Evolutionary conservation across 2,329 filamentous ascomycete genomes (phyloP).

Genomic region (Neonectria coccinea): DNA sequence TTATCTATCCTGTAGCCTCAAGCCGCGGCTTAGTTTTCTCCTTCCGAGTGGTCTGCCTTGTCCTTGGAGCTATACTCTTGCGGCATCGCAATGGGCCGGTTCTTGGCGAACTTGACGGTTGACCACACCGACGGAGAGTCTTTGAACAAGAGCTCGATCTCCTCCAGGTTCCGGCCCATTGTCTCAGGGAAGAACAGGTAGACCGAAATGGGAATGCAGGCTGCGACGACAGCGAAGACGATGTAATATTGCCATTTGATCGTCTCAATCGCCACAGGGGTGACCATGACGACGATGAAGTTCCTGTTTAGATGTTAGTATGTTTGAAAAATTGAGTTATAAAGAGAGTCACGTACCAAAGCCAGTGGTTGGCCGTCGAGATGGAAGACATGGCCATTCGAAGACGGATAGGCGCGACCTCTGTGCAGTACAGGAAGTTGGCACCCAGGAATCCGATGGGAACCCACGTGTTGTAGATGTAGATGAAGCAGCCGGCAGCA

Average conservation of each 20-base stretch:
- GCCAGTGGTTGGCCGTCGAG: constrained; percentile 57
- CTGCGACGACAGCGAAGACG: constrained; percentile 58
- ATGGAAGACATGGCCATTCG: constrained; percentile 60
- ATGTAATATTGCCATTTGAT: constrained; percentile 62
- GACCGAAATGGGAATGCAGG: constrained; percentile 56
- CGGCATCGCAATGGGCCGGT: constrained; percentile 48
- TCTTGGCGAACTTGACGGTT: constrained; percentile 54
- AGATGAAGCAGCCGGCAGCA: constrained; percentile 60
- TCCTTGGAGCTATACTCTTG: constrained; percentile 47
- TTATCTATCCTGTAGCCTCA: no score
- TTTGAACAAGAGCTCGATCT: constrained; percentile 57
- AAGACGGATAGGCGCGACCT: constrained; percentile 61
- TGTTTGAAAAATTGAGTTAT: background rate
- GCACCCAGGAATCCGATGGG: constrained; percentile 72
- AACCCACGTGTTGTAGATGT: constrained; percentile 75
- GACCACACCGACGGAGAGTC: constrained; percentile 52
- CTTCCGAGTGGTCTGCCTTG: constrained; percentile 41
- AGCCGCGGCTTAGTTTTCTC: background rate
- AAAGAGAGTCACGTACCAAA: constrained; percentile 31
- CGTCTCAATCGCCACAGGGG: constrained; percentile 70
- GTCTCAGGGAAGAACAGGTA: constrained; percentile 54
- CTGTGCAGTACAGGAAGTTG: constrained; percentile 68
- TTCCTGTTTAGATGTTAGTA: constrained; percentile 36
- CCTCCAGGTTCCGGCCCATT: constrained; percentile 62
- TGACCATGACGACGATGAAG: constrained; percentile 68